A percentile compares a stretch with the other conserved stretches of the same genome.
Evolutionary conservation across 2,329 filamentous ascomycete species (phyloP).

Genomic region (Aureobasidium subglaciale): DNA sequence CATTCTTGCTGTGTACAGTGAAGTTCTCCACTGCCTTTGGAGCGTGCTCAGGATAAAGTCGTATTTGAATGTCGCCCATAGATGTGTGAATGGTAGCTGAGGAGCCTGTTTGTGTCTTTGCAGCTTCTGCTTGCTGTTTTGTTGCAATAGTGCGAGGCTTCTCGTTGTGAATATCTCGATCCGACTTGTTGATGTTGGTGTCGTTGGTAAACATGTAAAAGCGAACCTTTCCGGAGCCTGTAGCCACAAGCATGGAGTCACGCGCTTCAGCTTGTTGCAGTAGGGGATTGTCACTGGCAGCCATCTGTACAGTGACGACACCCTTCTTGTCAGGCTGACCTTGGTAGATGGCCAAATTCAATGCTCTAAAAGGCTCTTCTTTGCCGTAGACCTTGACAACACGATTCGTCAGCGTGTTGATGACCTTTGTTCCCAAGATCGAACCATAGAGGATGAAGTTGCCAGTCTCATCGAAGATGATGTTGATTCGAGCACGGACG

Average conservation of each 20-base stretch:
- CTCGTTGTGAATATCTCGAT: slow-evolving; percentile 90
- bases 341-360: slow-evolving; percentile 85
- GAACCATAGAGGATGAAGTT: slow-evolving; percentile 94
- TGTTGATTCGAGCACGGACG: slow-evolving; percentile 66
- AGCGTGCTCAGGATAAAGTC: slow-evolving; percentile 85
- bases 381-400: slow-evolving; percentile 84
- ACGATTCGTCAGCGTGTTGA: slow-evolving; percentile 92
- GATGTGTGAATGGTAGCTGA: slow-evolving; percentile 85
- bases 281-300: slow-evolving; percentile 85
- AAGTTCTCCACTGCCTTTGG: slow-evolving; percentile 98
- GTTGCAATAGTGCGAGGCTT: slow-evolving; percentile 61
- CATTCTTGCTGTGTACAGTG: slow-evolving; percentile 77
- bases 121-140: slow-evolving; percentile 44
- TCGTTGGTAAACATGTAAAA: slow-evolving; percentile 99
- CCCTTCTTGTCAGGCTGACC: slow-evolving; percentile 92
- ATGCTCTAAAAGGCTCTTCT: slow-evolving; percentile 77
- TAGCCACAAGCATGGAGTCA: slow-evolving; percentile 81
- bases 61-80: slow-evolving; percentile 87
- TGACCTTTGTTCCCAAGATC: slow-evolving; percentile 83
- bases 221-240: slow-evolving; percentile 76
- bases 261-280: slow-evolving; percentile 84
- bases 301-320: slow-evolving; percentile 92
- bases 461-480: slow-evolving; percentile 92
- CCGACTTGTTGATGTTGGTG: slow-evolving; percentile 70
- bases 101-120: slow-evolving; percentile 63